Base-by-base conservation (phyloP, 2,329 filamentous ascomycete species). In the Drechslerella stenobrocha region DNA sequence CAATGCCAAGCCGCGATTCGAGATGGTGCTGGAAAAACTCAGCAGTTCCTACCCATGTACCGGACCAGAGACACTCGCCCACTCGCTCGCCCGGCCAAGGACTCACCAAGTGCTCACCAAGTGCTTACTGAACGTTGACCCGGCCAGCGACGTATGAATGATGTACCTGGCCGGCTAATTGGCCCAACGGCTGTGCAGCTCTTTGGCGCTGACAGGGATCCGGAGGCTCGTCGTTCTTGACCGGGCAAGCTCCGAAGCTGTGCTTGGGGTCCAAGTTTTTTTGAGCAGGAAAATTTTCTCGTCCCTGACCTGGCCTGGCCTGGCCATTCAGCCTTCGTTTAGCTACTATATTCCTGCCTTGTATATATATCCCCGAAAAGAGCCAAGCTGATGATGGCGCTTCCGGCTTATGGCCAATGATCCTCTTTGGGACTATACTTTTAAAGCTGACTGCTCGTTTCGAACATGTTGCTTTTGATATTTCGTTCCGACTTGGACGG, bases 381-480 rank as follows among this genome's bases (percentile, higher is more conserved):
- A n/a, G 22, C 55, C 50, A 48, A 55, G 44, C 40, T 46, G 28
- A 35, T 47, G 40, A 40, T n/a, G 57, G 35, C 22, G 28, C 8
- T 18, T 46, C 18, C 20, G 37, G 37, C 40, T 65, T 23, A 40
- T 24, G 11, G 37, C 28, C 13, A n/a, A 26, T 28, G 20, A 35
- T 52, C 30, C 22, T 48, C 13, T 67, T 67, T 56, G 18, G 59
- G 45, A 13, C n/a, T 50, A 47, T 67, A 42, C 40, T 53, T 56
- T 37, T 50, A 55, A 52, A 53, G 45, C 46, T 45, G 44, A 42
- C 44, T 7, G 42, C 50, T 48, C 40, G 63, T 67, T 67, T 67
- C 63, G 60, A 67, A 50, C 59, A 60, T 44, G 53, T 59, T 67
- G 48, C 37, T 60, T 66, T 67, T 59, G 63, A 67, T 55, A 60